These are phyloP conservation scores for Xylaria hypoxylon DNA, from an alignment of 2,329 filamentous ascomycete genomes.

Conservation along the genomic window DNA sequence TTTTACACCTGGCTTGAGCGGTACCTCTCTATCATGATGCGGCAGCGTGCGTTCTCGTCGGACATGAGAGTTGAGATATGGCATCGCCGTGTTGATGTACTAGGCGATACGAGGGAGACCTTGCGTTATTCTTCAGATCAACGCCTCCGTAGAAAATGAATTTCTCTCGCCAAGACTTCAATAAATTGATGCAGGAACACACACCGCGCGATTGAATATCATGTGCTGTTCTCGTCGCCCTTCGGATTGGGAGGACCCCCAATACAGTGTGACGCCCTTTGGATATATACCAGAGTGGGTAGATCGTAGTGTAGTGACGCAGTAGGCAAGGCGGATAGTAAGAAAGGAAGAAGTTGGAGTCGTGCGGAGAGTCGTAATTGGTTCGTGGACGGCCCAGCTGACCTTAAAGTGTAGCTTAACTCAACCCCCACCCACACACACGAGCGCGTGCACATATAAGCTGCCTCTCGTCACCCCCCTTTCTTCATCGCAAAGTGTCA, in stretches of 20 bases:
- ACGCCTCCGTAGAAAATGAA: no score
- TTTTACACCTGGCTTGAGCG: background rate
- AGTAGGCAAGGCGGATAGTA: background rate
- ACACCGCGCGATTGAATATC: background rate
- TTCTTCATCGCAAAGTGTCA: background rate
- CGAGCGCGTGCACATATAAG: background rate
- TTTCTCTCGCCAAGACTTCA: no score
- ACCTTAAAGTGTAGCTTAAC: slow-evolving; percentile 42
- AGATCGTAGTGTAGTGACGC: background rate
- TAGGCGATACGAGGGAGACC: background rate
- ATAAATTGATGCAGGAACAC: no score
- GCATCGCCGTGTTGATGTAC: background rate
- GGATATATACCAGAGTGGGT: background rate
- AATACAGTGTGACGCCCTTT: slow-evolving; percentile 14
- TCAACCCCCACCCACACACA: slow-evolving; percentile 8
- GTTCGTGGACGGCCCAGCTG: slow-evolving; percentile 54
- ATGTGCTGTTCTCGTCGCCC: background rate
- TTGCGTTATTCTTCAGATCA: no score
- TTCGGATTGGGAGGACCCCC: background rate
- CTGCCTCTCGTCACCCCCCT: background rate
- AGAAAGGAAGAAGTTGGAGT: slow-evolving; percentile 30
- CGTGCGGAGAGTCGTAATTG: slow-evolving; percentile 50
- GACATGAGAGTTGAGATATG: background rate
- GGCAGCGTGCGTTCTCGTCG: background rate
- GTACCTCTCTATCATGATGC: background rate